A percentile compares a stretch with the other conserved stretches of the same genome.
phyloP scores from a whole-genome alignment of 805 yeast species.

The Starmerella stellata region DNA sequence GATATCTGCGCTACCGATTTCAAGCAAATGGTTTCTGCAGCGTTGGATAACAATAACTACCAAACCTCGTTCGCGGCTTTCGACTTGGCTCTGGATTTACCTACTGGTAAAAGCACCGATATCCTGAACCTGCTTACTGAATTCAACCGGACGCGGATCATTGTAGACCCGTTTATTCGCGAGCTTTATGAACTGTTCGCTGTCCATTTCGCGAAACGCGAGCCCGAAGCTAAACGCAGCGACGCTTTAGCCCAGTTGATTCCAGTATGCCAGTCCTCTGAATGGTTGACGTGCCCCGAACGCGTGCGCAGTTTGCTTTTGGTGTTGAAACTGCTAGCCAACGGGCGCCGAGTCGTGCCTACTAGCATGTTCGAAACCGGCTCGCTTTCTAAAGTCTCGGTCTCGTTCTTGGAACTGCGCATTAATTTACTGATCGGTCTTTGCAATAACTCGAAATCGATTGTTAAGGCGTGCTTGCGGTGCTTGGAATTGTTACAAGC shows the following conservation, averaged over 20 bases:
- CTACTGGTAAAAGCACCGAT: not conserved
- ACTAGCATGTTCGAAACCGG: not conserved
- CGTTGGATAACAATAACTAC: not conserved
- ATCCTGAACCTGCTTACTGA: not conserved
- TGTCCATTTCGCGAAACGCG: constrained; percentile 1
- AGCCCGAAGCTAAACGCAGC: not conserved
- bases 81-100: not conserved
- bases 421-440: not conserved
- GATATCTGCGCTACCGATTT: not conserved
- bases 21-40: not conserved
- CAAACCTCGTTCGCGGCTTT: not conserved
- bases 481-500: not conserved
- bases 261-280: not conserved
- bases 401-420: not conserved
- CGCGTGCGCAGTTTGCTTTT: not conserved
- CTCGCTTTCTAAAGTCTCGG: not conserved
- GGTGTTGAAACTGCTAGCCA: not conserved
- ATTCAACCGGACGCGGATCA: not conserved
- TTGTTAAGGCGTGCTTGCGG: not conserved
- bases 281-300: constrained; percentile 1
- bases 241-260: not conserved
- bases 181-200: not conserved
- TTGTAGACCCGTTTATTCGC: not conserved
- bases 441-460: not conserved
- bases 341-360: not conserved